Conservation (phyloP, 2,329 filamentous ascomycete species). For the Colletotrichum cordylinicola region DNA sequence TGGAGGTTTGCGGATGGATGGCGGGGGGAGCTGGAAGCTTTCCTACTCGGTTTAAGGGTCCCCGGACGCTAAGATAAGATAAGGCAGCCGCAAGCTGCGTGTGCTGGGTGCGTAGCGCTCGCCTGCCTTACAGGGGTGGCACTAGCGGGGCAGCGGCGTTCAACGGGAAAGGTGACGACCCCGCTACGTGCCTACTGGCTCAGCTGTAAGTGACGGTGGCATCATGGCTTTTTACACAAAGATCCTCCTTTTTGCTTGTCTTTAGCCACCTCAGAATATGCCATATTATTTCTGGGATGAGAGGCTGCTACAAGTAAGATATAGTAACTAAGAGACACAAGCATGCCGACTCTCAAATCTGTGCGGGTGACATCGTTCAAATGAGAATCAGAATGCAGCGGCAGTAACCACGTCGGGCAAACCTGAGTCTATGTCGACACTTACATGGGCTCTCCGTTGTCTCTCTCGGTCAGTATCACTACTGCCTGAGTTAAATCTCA, state of each 20-base stretch:
- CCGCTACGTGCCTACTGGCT: neutral
- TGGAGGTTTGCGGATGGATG: neutral
- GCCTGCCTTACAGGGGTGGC: neutral
- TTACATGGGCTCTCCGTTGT: too few species aligned
- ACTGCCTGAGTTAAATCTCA: neutral
- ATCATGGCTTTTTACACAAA: neutral
- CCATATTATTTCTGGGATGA: neutral
- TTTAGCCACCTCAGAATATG: neutral
- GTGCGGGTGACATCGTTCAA: neutral
- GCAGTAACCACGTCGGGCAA: too few species aligned
- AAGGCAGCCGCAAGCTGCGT: neutral
- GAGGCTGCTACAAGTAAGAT: neutral
- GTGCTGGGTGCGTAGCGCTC: neutral
- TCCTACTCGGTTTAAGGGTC: slow-evolving; percentile 7
- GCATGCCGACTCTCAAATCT: too few species aligned
- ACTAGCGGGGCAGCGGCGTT: neutral
- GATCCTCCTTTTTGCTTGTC: neutral
- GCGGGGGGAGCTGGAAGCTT: neutral
- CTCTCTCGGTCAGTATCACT: neutral
- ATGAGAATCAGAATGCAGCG: neutral
- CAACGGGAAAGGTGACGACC: neutral
- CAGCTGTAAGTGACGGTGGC: neutral
- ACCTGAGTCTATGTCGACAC: too few species aligned
- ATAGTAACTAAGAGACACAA: neutral
- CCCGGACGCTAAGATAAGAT: slow-evolving; percentile 17